Evolutionary conservation across 1,284 basidiomycete species (phyloP), one percentile per base, ranked within the genome.

Genomic region (Mycosarcoma maydis): DNA sequence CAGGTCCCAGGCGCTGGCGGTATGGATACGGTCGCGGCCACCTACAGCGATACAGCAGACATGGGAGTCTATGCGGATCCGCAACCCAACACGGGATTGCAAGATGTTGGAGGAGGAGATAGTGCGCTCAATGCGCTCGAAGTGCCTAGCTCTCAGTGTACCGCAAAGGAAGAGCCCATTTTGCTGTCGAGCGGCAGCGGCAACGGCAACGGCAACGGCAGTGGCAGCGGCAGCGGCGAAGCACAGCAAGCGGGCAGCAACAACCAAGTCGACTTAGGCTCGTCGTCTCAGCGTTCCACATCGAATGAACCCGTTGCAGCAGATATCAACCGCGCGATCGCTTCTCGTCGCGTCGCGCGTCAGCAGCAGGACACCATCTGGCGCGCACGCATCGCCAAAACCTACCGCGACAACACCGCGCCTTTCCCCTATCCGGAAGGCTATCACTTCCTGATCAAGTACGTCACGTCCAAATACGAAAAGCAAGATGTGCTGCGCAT

Each of bases 401-500:
- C 79, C 14, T 80, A 81, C 44, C 57, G 65, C 13, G 72, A 76
- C 43, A 65, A 66, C 24, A 75, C 70, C 2, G 54, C 67, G 7
- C 80, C 78, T 6, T 80, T 80, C 45, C 76, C 72, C 3, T 81
- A 81, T 36, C 80, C 80, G 0, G 78, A 80, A 37, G 77, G 78
- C 32, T 81, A 81, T 54, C 80, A 81, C 37, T 80, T 81, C 43
- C 57, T 81, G 23, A 61, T 81, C 54, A 81, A 80, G 45, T 78
- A 80, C 58, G 76, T 70, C 17, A 81, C 78, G 68, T 72, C 72
- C 83, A 94, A 92, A 70, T 98, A 96, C 83, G 92, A 95, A 78
- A 96, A 97, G 85, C 90, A 91, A 78, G 94, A 97, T 76, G 93
- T 95, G 55, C 83, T 98, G 39, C 91, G 93, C 50, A 90, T 98